Conservation (phyloP, 305 asterid species). For the Solanum hybrid region DNA sequence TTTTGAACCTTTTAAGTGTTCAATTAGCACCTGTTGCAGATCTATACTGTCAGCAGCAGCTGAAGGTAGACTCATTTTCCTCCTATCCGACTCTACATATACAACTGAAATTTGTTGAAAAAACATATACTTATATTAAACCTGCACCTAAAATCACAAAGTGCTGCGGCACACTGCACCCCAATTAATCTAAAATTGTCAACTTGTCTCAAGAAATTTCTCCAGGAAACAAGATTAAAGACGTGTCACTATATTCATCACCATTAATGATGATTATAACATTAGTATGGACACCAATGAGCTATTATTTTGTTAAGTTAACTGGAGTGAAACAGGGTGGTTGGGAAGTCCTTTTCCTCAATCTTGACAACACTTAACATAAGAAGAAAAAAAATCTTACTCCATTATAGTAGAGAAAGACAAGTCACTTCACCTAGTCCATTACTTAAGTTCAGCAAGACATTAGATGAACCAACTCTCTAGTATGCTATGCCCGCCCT, state of each 20-base stretch:
- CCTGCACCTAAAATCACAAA: not conserved
- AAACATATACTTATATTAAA: not conserved
- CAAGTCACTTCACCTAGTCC: not conserved
- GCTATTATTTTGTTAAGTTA: not conserved
- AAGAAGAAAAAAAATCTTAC: not conserved
- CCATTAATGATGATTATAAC: not conserved
- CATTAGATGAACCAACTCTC: not conserved
- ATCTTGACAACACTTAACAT: not conserved
- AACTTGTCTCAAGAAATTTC: not conserved
- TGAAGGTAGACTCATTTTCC: not conserved
- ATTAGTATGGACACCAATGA: not conserved
- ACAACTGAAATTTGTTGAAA: not conserved
- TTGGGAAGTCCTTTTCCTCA: slow-evolving; percentile 1
- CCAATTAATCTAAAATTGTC: not conserved
- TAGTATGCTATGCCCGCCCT: not conserved
- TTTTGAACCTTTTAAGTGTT: not conserved
- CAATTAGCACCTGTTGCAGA: not conserved
- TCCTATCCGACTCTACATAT: not conserved
- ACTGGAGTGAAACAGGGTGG: not conserved
- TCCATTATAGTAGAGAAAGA: not conserved
- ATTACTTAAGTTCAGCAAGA: not conserved
- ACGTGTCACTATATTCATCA: not conserved
- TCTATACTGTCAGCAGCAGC: not conserved
- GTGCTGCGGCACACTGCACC: not conserved
- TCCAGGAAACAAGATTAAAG: not conserved